Percentiles rank a stretch among this genome's conserved stretches.
phyloP scores from a whole-genome alignment of 2,329 filamentous ascomycete species.

The Fusarium sp. region DNA sequence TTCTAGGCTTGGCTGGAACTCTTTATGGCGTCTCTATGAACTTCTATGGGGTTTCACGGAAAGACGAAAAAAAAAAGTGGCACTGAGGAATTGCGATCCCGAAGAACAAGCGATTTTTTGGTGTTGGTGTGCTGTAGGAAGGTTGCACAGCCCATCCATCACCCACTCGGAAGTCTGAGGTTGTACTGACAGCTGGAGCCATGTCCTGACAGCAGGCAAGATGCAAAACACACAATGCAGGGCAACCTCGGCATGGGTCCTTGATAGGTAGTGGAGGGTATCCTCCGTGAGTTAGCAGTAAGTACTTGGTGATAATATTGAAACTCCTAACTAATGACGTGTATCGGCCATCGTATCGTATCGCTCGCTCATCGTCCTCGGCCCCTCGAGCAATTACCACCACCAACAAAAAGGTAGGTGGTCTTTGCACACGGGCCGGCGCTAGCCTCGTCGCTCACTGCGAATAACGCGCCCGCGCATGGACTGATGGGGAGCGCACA shows the following conservation, averaged over 20 bases:
- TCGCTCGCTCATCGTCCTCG: background rate
- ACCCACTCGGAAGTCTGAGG: background rate
- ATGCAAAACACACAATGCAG: constrained; percentile 2
- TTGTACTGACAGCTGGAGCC: constrained; percentile 2
- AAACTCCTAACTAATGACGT: background rate
- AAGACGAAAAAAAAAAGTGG: background rate
- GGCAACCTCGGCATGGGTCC: background rate
- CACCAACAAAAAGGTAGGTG: background rate
- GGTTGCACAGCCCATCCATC: background rate
- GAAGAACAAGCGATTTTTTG: background rate
- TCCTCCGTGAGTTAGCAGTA: background rate
- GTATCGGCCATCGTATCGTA: background rate
- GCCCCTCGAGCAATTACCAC: background rate
- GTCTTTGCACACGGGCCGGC: constrained; percentile 7
- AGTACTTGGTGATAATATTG: background rate
- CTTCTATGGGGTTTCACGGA: constrained; percentile 21
- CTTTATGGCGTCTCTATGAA: background rate
- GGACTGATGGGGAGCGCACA: background rate
- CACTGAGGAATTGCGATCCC: background rate
- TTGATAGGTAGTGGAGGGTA: background rate
- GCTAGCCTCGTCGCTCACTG: background rate
- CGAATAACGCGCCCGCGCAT: constrained; percentile 3
- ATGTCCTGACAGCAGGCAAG: background rate
- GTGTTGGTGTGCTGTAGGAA: background rate
- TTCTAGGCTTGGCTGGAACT: constrained; percentile 22